Evolutionary conservation across 805 yeast species (phyloP).

Genomic region (Yamadazyma insecticola): DNA sequence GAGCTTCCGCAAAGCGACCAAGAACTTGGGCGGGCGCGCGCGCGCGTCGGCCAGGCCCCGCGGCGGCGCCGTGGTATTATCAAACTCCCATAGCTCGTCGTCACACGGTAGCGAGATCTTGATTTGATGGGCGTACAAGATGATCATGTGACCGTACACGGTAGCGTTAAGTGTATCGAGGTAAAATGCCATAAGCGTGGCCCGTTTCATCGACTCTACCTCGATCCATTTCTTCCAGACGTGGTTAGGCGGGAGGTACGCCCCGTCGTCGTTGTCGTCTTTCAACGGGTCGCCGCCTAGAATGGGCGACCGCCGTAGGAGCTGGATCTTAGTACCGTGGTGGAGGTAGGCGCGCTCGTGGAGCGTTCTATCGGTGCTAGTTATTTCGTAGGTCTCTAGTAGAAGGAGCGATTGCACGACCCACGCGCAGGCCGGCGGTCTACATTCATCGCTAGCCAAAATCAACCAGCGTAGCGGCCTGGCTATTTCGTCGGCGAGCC

Average conservation of each 20-base stretch:
- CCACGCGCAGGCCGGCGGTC: slow-evolving; percentile 71
- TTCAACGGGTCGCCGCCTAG: slow-evolving; percentile 39
- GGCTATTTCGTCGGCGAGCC: slow-evolving; percentile 44
- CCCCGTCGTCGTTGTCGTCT: slow-evolving; percentile 19
- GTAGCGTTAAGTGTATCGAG: slow-evolving; percentile 33
- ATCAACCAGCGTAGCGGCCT: slow-evolving; percentile 63
- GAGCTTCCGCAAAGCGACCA: slow-evolving; percentile 18
- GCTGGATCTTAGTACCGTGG: slow-evolving; percentile 60
- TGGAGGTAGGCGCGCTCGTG: slow-evolving; percentile 83
- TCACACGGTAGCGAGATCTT: slow-evolving; percentile 26
- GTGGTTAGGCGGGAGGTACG: slow-evolving; percentile 12
- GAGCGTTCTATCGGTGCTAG: slow-evolving; percentile 53
- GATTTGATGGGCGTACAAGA: slow-evolving; percentile 24
- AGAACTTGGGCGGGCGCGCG: slow-evolving; percentile 19
- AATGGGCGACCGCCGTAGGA: slow-evolving; percentile 21
- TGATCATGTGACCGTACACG: slow-evolving; percentile 26
- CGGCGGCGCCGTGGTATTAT: slow-evolving; percentile 12
- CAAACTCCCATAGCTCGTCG: slow-evolving; percentile 24
- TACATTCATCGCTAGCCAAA: slow-evolving; percentile 62
- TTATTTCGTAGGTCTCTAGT: slow-evolving; percentile 70
- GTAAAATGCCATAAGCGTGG: slow-evolving; percentile 29
- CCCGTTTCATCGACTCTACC: slow-evolving; percentile 31
- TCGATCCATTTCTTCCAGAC: slow-evolving; percentile 34
- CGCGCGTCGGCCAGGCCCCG: no score
- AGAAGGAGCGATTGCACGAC: slow-evolving; percentile 66